Base-by-base conservation (phyloP, 148 eudicot genomes). In the Amaranthus cruentus region DNA sequence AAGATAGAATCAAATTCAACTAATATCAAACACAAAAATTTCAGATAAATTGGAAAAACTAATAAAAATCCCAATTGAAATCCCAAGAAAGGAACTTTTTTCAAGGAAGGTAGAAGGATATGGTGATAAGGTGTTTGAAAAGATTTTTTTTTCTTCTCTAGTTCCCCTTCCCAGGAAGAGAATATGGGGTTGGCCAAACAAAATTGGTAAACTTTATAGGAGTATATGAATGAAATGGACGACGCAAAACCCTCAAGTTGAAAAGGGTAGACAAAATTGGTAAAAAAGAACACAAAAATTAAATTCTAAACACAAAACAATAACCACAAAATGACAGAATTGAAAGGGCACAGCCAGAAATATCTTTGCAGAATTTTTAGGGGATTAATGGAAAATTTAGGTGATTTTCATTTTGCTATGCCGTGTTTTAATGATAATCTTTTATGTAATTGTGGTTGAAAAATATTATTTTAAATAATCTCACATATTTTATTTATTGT, bases 301-400 rank as follows among this genome's bases (percentile, higher is more conserved):
- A 14, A 56, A 58, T 48, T 14, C n/a, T 12, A 61, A 62, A 69
- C 68, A 68, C n/a, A 11, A 50, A 51, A 62, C 21, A 68, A 48
- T 59, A 9, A 58, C 14, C 13, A 49, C 47, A 62, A 28, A 28
- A 47, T 66, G 69, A 50, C 47, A 56, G 42, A 6, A 14, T 6
- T 15, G 18, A 69, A 60, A 38, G 61, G 60, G 68, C 49, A 53
- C 8, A 52, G 11, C 57, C 28, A 77, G 69, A 70, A 61, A 76
- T 61, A 70, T 76, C 69, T 77, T 76, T 53, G 56, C 62, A 54
- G 79, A 77, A 54, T 28, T 77, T 69, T 77, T 69, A 77, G 75
- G 9, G 70, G 63, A 62, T 69, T 53, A 64, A 62, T 71, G 57
- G 14, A 69, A 61, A 69, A 54, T 4, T 51, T 38, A 14, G 52